Base-by-base conservation (phyloP, 768 basidiomycete genomes). In the Boletus rufocinnamomeus region DNA sequence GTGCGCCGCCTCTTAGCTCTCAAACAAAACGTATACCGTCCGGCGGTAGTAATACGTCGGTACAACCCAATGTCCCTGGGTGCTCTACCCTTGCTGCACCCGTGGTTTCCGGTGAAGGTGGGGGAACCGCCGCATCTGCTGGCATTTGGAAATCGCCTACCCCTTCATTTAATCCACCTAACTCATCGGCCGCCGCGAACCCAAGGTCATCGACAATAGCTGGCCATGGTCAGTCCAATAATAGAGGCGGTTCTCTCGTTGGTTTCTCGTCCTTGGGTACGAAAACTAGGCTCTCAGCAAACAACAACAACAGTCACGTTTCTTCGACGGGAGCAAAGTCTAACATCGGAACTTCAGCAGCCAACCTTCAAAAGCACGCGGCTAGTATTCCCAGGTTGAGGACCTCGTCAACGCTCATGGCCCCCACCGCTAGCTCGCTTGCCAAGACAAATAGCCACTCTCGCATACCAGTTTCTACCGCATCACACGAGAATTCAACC, bases 381-480 rank as follows among this genome's bases (percentile, higher is more conserved):
- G 16, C 38, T n/a, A 40, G 45, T 38, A 63, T 67, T 38, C 62
- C 64, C 2, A 59, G 69, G 41, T 65, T 56, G 16, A 72, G 77
- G 37, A 72, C 71, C 0, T 73, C 74, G 8, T 82, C 84, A 3
- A 80, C 85, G 38, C 75, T 91, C 14, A 74, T 88, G 51, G 88
- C 89, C 1, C 89, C 89, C 0, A 91, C 89, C 1, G 89, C 86
- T 2, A 89, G 88, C 64, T 91, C 89, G 2, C 74, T 91, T 25
- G 89, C 89, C 3, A 89, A 85, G 75, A 76, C 69, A 25, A 75
- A 60, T 38, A 54, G 41, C 14, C 64, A 65, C 25, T 56, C 70
- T 34, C 70, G 69, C 14, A 63, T 67, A 43, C 69, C 73, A 25
- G 63, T 64, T 41, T 55, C 72, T 10, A 43, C 51, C 25, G 37